Conservation (phyloP, 1,284 basidiomycete genomes). For the Tausonia pullulans region DNA sequence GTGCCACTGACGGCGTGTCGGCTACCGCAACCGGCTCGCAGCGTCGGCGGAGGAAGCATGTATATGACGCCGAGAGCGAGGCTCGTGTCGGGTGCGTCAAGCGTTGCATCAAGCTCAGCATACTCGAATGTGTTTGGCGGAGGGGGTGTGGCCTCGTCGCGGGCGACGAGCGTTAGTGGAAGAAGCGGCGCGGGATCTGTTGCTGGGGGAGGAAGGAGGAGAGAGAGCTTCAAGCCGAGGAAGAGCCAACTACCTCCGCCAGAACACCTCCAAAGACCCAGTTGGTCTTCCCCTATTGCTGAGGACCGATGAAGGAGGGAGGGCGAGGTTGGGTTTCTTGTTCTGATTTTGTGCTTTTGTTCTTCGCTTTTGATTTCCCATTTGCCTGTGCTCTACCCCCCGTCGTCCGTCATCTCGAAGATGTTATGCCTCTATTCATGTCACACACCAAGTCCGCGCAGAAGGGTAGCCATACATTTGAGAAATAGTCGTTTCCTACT, state of each 20-base stretch:
- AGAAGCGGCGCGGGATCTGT: not conserved
- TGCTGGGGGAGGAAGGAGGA: conserved; percentile 17
- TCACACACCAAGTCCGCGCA: no score
- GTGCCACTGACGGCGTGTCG: conserved; percentile 1
- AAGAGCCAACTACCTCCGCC: conserved; percentile 37
- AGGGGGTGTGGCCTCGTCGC: not conserved
- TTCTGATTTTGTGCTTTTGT: no score
- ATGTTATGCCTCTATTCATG: no score
- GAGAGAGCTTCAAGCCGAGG: conserved; percentile 66
- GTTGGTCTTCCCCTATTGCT: no score
- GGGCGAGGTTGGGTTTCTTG: no score
- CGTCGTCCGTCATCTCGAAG: no score
- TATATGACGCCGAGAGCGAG: not conserved
- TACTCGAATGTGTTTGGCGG: not conserved
- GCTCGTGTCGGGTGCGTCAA: not conserved
- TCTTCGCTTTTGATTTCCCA: no score
- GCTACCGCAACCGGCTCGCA: conserved; percentile 2
- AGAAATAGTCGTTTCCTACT: no score
- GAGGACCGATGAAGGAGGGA: no score
- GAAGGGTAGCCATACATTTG: no score
- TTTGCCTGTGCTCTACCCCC: no score
- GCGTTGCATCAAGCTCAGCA: not conserved
- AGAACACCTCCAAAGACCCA: no score
- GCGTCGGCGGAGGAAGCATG: not conserved
- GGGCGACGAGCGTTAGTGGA: not conserved